Conservation (phyloP, 2,329 filamentous ascomycete genomes). For the Ciborinia camelliae region DNA sequence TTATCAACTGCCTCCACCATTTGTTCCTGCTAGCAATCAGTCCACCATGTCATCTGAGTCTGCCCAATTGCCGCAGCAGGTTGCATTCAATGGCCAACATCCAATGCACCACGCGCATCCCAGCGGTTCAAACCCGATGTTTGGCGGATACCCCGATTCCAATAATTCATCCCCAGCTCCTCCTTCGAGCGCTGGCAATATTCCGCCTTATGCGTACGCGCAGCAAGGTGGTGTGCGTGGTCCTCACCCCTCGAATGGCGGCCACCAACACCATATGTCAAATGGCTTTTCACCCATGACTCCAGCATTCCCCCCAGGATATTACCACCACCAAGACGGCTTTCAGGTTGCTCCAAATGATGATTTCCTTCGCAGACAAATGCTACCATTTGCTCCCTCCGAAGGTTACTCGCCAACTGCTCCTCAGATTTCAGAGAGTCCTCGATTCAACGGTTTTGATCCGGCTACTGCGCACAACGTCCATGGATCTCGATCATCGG, state of each 20-base stretch:
- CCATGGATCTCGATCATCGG: constrained; percentile 58
- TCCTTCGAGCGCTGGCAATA: constrained; percentile 47
- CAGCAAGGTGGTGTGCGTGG: constrained; percentile 22
- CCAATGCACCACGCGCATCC: constrained; percentile 50
- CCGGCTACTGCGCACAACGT: constrained; percentile 59
- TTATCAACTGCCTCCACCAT: constrained; percentile 46
- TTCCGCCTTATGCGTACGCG: constrained; percentile 36
- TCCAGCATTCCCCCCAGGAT: constrained; percentile 29
- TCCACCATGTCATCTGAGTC: constrained; percentile 21
- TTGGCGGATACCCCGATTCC: constrained; percentile 53
- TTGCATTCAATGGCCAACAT: constrained; percentile 31
- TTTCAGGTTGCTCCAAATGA: constrained; percentile 27
- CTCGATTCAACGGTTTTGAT: constrained; percentile 41
- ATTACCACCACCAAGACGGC: constrained; percentile 29
- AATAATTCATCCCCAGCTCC: constrained; percentile 56
- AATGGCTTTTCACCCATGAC: constrained; percentile 34
- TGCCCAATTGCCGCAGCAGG: constrained; percentile 25
- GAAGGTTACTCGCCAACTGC: constrained; percentile 39
- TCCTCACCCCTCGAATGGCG: constrained; percentile 30
- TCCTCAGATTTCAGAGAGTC: constrained; percentile 28
- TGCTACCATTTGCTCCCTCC: constrained; percentile 35
- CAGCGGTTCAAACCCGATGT: constrained; percentile 55
- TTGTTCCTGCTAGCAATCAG: constrained; percentile 40
- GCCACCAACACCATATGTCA: constrained; percentile 31
- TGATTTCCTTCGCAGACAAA: constrained; percentile 31